These are phyloP conservation scores for Rutstroemia sp. DNA, from an alignment of 2,329 filamentous ascomycete genomes.

Conservation along the genomic window DNA sequence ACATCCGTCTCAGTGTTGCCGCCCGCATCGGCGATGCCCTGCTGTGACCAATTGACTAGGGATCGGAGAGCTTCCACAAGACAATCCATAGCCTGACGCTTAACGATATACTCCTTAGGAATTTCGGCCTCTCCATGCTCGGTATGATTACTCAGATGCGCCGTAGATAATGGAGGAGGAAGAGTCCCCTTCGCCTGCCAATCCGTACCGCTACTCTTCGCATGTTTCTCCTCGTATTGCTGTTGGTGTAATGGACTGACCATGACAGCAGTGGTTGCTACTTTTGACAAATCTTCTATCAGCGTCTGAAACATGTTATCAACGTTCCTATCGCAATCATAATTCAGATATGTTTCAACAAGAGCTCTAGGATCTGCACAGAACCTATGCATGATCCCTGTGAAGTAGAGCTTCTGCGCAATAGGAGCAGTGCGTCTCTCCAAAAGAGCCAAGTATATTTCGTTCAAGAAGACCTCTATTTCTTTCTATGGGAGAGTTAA, in stretches of 20 bases:
- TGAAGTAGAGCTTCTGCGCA: conserved; percentile 88
- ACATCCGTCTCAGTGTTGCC: conserved; percentile 43
- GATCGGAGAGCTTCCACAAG: conserved; percentile 84
- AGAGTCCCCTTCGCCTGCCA: conserved; percentile 84
- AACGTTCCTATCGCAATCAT: conserved; percentile 90
- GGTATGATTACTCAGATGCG: conserved; percentile 36
- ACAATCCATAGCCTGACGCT: conserved; percentile 80
- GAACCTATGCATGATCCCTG: conserved; percentile 76
- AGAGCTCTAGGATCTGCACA: conserved; percentile 80
- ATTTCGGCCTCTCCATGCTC: conserved; percentile 60
- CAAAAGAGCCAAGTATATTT: conserved; percentile 89
- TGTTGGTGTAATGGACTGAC: conserved; percentile 75
- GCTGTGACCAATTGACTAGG: conserved; percentile 82
- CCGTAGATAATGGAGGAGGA: conserved; percentile 69
- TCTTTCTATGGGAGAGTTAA: conserved; percentile 60
- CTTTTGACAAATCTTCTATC: conserved; percentile 86
- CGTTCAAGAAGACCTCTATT: conserved; percentile 94
- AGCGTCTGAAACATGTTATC: conserved; percentile 97
- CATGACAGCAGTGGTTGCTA: conserved; percentile 70
- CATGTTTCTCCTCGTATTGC: conserved; percentile 72
- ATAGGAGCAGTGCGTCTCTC: conserved; percentile 80
- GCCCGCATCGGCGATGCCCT: conserved; percentile 54
- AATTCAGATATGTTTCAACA: conserved; percentile 95
- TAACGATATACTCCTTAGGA: conserved; percentile 84
- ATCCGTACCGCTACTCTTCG: conserved; percentile 52